Evolutionary conservation across 2,329 filamentous ascomycete species (phyloP), one percentile per base, ranked within the genome.

Genomic region (Aspergillus sp.): DNA sequence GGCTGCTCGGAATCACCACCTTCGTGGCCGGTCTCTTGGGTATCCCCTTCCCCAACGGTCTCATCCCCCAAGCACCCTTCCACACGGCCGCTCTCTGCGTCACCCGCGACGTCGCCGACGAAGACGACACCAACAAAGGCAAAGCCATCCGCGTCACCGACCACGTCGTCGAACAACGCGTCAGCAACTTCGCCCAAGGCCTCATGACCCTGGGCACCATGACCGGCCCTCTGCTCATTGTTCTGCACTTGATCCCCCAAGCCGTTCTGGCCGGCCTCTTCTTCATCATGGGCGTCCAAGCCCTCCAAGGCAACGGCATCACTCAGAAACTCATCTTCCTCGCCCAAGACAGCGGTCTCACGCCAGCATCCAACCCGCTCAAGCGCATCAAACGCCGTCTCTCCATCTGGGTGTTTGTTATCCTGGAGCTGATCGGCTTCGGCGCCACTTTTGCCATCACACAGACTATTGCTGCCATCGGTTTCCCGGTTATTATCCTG

Each of bases 201-300:
- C 83, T 94, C 0, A 80, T 94, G 2, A 92, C 90, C 0, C 83
- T 94, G 4, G 89, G 89, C 48, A 92, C 91, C 60, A 93, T 93
- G 89, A 85, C 87, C 0, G 88, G 88, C 0, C 91, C 91, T 0
- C 80, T 94, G 2, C 84, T 94, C 1, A 78, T 88, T 19, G 89
- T 92, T 15, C 80, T 94, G 9, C 88, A 92, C 69, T 83, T 92
- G 9, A 91, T 94, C 65, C 91, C 91, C 0, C 90, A 92, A 70
- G 90, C 88, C 61, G 90, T 93, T 1, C 84, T 94, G 58, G 91
- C 90, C 0, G 91, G 91, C 0, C 82, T 94, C 25, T 94, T 94
- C 81, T 93, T 93, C 77, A 85, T 92, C 72, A 93, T 94, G 91
- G 91, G 90, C 45, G 82, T 91, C 62, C 89, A 93, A 77, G 90